Percentiles rank a stretch among this genome's conserved stretches.
phyloP scores from a whole-genome alignment of 2,329 filamentous ascomycete genomes.

The Magnaporthiopsis rhizophila region DNA sequence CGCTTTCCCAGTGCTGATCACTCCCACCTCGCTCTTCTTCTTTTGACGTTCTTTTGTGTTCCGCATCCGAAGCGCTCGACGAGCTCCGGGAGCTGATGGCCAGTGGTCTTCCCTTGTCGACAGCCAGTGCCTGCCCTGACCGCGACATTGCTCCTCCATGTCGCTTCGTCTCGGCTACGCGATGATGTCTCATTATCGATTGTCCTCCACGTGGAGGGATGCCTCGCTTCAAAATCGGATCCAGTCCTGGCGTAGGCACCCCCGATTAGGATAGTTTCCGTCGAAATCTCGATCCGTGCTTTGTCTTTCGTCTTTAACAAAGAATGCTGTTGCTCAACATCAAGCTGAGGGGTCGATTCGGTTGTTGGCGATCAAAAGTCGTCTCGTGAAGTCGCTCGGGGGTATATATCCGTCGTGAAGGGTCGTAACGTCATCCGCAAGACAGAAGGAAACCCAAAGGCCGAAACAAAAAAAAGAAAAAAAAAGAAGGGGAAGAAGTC shows the following conservation, averaged over 20 bases:
- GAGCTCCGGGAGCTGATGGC: constrained; percentile 3
- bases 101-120: constrained; percentile 28
- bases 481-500: constrained; percentile 22
- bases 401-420: constrained; percentile 29
- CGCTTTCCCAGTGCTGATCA: constrained; percentile 18
- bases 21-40: constrained; percentile 20
- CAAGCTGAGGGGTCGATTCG: constrained; percentile 16
- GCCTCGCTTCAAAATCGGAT: not conserved
- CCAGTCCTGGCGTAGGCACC: constrained; percentile 1
- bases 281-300: constrained; percentile 5
- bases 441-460: constrained; percentile 29
- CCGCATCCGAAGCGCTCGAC: constrained; percentile 6
- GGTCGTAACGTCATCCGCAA: constrained; percentile 39
- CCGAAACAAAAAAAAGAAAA: constrained; percentile 22
- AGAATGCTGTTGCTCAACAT: constrained; percentile 13
- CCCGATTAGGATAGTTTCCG: constrained; percentile 2
- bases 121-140: constrained; percentile 35
- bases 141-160: constrained; percentile 21
- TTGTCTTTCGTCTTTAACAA: constrained; percentile 11
- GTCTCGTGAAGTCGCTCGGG: constrained; percentile 24
- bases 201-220: not conserved
- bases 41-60: constrained; percentile 7
- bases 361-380: constrained; percentile 25
- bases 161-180: constrained; percentile 25
- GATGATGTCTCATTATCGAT: constrained; percentile 21